Evolutionary conservation across 495 filamentous ascomycete genomes (phyloP).

Genomic region (Penicillium salamii): DNA sequence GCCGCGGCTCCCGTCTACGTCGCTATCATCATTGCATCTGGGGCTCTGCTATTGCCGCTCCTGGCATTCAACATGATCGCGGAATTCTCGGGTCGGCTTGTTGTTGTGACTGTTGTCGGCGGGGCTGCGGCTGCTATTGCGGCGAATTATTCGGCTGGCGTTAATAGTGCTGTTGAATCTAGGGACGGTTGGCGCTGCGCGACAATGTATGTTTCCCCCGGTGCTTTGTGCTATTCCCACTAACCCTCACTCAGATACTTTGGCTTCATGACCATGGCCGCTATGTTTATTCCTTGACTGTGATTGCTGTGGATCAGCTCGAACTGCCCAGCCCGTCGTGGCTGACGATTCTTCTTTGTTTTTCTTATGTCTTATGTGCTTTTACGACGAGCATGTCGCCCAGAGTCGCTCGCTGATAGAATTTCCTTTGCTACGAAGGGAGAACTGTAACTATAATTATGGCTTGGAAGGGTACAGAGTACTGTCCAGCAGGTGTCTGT

Average conservation of each 20-base stretch:
- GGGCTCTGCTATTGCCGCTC: conserved; percentile 55
- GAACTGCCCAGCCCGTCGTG: no score
- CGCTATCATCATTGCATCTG: conserved; percentile 52
- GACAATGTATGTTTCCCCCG: conserved; percentile 27
- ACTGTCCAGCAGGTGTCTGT: no score
- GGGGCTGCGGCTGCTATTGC: conserved; percentile 38
- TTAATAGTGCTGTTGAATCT: conserved; percentile 35
- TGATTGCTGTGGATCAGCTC: no score
- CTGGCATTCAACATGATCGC: conserved; percentile 53
- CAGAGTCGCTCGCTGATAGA: no score
- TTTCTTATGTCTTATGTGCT: no score
- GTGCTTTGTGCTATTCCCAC: not conserved
- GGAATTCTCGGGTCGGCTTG: conserved; percentile 53
- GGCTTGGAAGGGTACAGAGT: no score
- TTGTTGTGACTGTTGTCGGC: conserved; percentile 44
- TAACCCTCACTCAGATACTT: conserved; percentile 34
- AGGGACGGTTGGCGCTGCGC: conserved; percentile 43
- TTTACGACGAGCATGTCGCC: no score
- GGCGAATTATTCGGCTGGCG: conserved; percentile 35
- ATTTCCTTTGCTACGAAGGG: no score
- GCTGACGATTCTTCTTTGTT: not conserved
- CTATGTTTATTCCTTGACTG: conserved; percentile 37
- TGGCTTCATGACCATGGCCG: conserved; percentile 40
- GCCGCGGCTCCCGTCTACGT: conserved; percentile 33
- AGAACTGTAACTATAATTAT: no score